A percentile compares a stretch with the other conserved stretches of the same genome.
Conservation (phyloP, 345 rosid species). For the Raphanus sativus region DNA sequence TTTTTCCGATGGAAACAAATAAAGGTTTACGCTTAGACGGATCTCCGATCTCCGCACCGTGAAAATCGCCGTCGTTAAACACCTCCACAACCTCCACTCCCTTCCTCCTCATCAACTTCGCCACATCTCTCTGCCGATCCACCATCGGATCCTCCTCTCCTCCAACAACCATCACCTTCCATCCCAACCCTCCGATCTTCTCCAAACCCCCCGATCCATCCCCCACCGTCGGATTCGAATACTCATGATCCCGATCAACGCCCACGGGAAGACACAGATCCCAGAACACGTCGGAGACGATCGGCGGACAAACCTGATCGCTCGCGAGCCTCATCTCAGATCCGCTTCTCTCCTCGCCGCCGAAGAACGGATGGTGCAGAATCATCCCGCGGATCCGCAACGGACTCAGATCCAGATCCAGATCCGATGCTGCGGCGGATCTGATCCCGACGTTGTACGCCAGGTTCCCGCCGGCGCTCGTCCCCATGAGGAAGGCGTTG, state of each 20-base stretch:
- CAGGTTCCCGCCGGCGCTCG: constrained; percentile 63
- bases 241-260: constrained; percentile 57
- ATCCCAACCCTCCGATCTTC: constrained; percentile 32
- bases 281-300: constrained; percentile 52
- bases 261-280: constrained; percentile 53
- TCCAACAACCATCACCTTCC: constrained; percentile 50
- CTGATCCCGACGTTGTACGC: constrained; percentile 53
- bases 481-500: constrained; percentile 50
- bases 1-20: constrained; percentile 17
- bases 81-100: constrained; percentile 41
- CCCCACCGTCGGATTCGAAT: constrained; percentile 48
- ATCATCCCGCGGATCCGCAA: constrained; percentile 63
- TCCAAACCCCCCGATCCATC: constrained; percentile 36
- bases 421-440: constrained; percentile 20
- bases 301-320: constrained; percentile 36
- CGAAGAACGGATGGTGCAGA: constrained; percentile 60
- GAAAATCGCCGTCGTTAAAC: constrained; percentile 43
- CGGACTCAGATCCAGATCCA: constrained; percentile 40
- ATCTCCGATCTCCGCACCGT: constrained; percentile 39
- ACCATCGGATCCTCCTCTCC: constrained; percentile 50
- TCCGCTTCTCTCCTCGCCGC: constrained; percentile 47
- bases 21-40: constrained; percentile 30
- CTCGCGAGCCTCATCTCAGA: constrained; percentile 47
- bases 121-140: constrained; percentile 49
- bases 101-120: constrained; percentile 42